A percentile compares a stretch with the other conserved stretches of the same genome.
Conservation (phyloP, 2,329 filamentous ascomycete genomes). For the Parasarocladium wereldwijsianum region DNA sequence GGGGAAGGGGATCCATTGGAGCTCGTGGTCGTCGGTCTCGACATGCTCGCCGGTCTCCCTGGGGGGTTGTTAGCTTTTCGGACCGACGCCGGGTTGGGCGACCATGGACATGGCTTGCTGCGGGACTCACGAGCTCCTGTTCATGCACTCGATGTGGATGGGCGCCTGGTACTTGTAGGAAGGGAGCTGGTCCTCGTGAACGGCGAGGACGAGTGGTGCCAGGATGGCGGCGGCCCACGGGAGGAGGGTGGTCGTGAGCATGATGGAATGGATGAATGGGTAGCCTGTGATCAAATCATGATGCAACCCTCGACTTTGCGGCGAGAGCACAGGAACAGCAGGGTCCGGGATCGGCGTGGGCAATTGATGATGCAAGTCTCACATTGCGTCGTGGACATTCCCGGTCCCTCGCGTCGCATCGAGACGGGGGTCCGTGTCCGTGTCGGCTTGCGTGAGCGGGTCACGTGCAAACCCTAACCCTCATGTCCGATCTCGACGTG, state of each 20-base stretch:
- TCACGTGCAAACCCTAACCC: no score
- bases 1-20: conserved; percentile 86
- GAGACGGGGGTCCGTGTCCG: no score
- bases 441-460: no score
- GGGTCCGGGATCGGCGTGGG: no score
- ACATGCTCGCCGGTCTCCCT: conserved; percentile 87
- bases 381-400: no score
- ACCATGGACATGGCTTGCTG: neutral
- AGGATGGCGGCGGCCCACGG: conserved; percentile 11
- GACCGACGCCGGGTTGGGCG: neutral
- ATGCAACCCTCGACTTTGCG: no score
- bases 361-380: no score
- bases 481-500: no score
- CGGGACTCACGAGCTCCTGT: conserved; percentile 51
- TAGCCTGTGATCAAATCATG: no score
- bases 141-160: conserved; percentile 59
- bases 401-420: no score
- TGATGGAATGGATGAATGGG: no score
- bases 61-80: conserved; percentile 2
- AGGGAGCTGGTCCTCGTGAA: conserved; percentile 30
- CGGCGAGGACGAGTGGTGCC: conserved; percentile 13
- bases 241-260: conserved; percentile 5
- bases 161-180: conserved; percentile 52
- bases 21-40: conserved; percentile 62
- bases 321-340: no score